Evolutionary conservation across 2,329 filamentous ascomycete genomes (phyloP), one percentile per base, ranked within the genome.

Genomic region (Ophiostoma montium): DNA sequence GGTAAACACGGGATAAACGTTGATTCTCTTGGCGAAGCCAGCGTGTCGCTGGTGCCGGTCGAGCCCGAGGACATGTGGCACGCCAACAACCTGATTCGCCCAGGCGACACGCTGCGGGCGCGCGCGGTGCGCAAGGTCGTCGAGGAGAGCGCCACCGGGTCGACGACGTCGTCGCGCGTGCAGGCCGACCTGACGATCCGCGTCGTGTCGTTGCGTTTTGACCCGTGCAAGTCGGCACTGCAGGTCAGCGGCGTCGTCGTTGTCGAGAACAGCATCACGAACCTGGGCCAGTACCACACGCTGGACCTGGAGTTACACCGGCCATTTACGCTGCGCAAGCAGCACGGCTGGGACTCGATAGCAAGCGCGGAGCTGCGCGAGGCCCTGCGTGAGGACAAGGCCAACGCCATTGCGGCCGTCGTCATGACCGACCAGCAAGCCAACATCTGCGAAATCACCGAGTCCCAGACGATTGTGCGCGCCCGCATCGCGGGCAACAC

Each of bases 351-450:
- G 92, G 92, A 98, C 64, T 89, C 84, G 56, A 80, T 98, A 11
- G 86, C 89, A 3, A 69, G 83, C 44, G 80, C 85, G 52, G 82
- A 85, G 42, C 74, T 98, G 11, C 72, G 76, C 50, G 13, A 12
- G 31, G 31, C 31, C 5, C 74, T 90, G 13, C 81, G 86, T 57
- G 79, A 85, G 57, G 82, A 86, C 55, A 81, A 82, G 59, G 80
- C 84, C 54, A 88, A 87, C 1, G 84, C 90, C 53, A 75, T 94
- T 18, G 86, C 88, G 50, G 90, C 90, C 0, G 82, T 96, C 1
- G 84, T 96, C 21, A 90, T 98, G 84, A 86, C 94, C 58, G 90
- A 96, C 59, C 84, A 85, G 15, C 65, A 85, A 15, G 84, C 86
- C 50, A 87, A 89, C 63, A 84, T 92, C 54, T 89, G 85, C 63